Evolutionary conservation across 108 stramenopile species (phyloP), one percentile per base, ranked within the genome.

Genomic region (Stephanodiscus triporus): DNA sequence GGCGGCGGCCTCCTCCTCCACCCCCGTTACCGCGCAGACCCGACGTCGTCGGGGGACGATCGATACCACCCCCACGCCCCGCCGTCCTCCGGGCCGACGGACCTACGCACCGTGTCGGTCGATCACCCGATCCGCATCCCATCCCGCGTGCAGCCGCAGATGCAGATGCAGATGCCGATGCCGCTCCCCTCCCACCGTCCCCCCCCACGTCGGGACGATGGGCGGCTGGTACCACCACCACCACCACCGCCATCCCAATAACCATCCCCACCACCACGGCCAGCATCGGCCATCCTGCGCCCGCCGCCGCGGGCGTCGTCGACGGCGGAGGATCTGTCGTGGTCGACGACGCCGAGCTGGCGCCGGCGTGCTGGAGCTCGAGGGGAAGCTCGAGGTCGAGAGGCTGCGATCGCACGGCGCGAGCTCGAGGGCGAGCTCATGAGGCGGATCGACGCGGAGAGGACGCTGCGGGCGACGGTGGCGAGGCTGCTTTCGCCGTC

Each of bases 31-130:
- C n/a, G n/a, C n/a, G n/a, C n/a, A n/a, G n/a, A n/a, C n/a, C n/a
- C n/a, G n/a, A n/a, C n/a, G n/a, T n/a, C n/a, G n/a, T n/a, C n/a
- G n/a, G n/a, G n/a, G n/a, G n/a, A n/a, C n/a, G n/a, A n/a, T n/a
- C n/a, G n/a, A n/a, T n/a, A n/a, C n/a, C n/a, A n/a, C n/a, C n/a
- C n/a, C n/a, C n/a, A n/a, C n/a, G n/a, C n/a, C n/a, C n/a, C n/a
- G n/a, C n/a, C n/a, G n/a, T n/a, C n/a, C n/a, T n/a, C n/a, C n/a
- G n/a, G n/a, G n/a, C n/a, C n/a, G n/a, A n/a, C n/a, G n/a, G 56
- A 30, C 30, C 56, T 57, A 19, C 56, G 56, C 56, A 57, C 56
- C 19, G 56, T 57, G 19, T 57, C 56, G 14, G 32, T 20, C 13
- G 56, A 57, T 34, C 56, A 57, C 43, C 43, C 43, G 14, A 16